Percentiles rank a stretch among this genome's conserved stretches.
Conservation (phyloP, 2,329 filamentous ascomycete genomes). For the Dothidotthia symphoricarpi region DNA sequence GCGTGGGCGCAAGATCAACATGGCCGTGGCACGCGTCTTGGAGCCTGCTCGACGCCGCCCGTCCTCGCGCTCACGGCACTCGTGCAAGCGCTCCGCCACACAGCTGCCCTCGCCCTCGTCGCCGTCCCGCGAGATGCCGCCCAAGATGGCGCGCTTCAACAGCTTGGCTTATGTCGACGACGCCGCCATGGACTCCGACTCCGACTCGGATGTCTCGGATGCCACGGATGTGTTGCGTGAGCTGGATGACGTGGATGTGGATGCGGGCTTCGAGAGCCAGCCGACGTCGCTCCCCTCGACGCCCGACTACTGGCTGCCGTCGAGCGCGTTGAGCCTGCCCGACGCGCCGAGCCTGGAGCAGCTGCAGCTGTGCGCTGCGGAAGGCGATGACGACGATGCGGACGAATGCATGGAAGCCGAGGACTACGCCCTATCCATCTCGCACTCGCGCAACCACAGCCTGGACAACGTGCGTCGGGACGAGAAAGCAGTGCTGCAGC, state of each 20-base stretch:
- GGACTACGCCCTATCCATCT: conserved; percentile 30
- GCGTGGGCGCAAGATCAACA: conserved; percentile 25
- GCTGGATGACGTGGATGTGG: conserved; percentile 17
- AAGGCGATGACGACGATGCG: conserved; percentile 19
- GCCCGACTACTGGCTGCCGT: conserved; percentile 18
- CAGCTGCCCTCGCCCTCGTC: conserved; percentile 39
- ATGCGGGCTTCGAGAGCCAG: conserved; percentile 15
- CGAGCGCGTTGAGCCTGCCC: conserved; percentile 17
- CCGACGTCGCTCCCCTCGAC: conserved; percentile 23
- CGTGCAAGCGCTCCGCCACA: conserved; percentile 39
- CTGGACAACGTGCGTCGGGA: conserved; percentile 15
- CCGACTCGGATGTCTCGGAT: conserved; percentile 17
- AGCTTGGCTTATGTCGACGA: conserved; percentile 21
- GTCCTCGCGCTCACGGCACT: conserved; percentile 27
- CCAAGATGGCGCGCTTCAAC: conserved; percentile 33
- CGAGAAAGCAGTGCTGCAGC: conserved; percentile 15
- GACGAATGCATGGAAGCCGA: conserved; percentile 19
- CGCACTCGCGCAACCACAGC: conserved; percentile 23
- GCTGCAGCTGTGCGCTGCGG: conserved; percentile 15
- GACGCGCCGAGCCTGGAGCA: conserved; percentile 22
- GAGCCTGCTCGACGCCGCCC: too few species aligned
- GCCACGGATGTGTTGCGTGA: conserved; percentile 19
- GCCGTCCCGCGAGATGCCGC: conserved; percentile 34
- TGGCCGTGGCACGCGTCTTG: conserved; percentile 14
- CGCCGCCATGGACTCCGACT: conserved; percentile 19